A percentile compares a stretch with the other conserved stretches of the same genome.
Evolutionary conservation across 2,329 filamentous ascomycete species (phyloP).

Genomic region (Pseudogymnoascus sp.): DNA sequence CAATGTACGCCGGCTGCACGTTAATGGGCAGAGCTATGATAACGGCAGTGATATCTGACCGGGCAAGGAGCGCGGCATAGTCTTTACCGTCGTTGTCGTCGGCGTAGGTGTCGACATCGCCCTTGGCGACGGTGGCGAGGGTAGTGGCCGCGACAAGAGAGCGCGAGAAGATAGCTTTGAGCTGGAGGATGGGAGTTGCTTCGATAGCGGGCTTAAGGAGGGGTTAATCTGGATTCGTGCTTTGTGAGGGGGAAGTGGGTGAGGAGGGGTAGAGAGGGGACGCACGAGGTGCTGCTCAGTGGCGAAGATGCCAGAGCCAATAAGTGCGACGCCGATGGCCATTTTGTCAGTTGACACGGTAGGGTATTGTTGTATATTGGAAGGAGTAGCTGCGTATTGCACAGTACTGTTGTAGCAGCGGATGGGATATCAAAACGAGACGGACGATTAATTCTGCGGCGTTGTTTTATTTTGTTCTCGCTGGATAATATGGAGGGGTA

Average conservation of each 20-base stretch:
- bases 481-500: neutral
- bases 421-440: neutral
- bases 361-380: neutral
- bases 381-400: neutral
- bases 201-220: constrained; percentile 48
- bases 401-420: neutral
- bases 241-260: neutral
- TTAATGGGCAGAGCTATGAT: constrained; percentile 42
- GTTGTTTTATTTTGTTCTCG: neutral
- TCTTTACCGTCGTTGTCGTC: constrained; percentile 27
- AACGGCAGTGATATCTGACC: constrained; percentile 28
- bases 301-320: constrained; percentile 57
- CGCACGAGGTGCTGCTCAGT: constrained; percentile 49
- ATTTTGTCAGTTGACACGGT: constrained; percentile 16
- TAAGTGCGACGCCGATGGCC: constrained; percentile 48
- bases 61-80: constrained; percentile 36
- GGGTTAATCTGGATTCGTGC: constrained; percentile 13
- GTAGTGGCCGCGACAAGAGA: constrained; percentile 26
- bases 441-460: neutral
- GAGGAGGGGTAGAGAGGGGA: constrained; percentile 7
- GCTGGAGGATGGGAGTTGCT: constrained; percentile 39
- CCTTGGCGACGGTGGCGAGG: constrained; percentile 36
- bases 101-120: constrained; percentile 25
- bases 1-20: constrained; percentile 41
- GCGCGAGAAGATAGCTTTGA: constrained; percentile 42